phyloP scores from a whole-genome alignment of 1,284 basidiomycete species.

The Phenoliferia sp. region DNA sequence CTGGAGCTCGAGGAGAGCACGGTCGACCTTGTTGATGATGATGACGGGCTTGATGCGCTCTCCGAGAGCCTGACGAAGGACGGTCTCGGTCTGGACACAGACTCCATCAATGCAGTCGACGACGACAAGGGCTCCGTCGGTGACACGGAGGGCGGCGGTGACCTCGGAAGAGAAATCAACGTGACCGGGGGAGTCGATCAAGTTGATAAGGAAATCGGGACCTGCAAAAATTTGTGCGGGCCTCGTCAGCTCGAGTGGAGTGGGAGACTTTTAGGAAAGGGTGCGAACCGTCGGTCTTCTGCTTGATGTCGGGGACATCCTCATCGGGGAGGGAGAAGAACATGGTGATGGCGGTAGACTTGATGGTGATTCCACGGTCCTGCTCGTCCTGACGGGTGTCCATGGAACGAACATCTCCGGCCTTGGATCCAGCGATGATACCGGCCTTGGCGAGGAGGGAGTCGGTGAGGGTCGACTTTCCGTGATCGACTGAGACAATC shows the following conservation, averaged over 20 bases:
- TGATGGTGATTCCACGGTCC: constrained; percentile 99
- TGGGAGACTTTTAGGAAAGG: not conserved
- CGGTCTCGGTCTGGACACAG: constrained; percentile 99
- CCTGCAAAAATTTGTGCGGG: constrained; percentile 44
- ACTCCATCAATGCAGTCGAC: constrained; percentile 99
- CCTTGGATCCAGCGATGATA: constrained; percentile 94
- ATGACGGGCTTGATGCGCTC: constrained; percentile 99
- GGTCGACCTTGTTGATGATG: constrained; percentile 99
- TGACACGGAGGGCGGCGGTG: constrained; percentile 98
- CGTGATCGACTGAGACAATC: constrained; percentile 73
- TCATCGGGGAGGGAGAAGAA: constrained; percentile 96
- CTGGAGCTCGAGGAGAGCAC: constrained; percentile 97
- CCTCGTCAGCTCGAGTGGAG: not conserved
- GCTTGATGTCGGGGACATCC: constrained; percentile 75
- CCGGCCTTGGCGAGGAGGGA: constrained; percentile 99
- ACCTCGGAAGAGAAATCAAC: constrained; percentile 99
- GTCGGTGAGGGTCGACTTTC: constrained; percentile 99
- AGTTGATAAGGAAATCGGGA: constrained; percentile 97
- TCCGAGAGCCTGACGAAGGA: constrained; percentile 91
- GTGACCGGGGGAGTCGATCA: constrained; percentile 99
- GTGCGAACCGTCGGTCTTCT: constrained; percentile 77
- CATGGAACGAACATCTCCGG: constrained; percentile 95
- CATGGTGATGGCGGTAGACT: constrained; percentile 99
- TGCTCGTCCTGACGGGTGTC: constrained; percentile 98
- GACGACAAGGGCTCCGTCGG: constrained; percentile 72